Evolutionary conservation across 1,284 basidiomycete species (phyloP).

Genomic region (Dichomitus squalens): DNA sequence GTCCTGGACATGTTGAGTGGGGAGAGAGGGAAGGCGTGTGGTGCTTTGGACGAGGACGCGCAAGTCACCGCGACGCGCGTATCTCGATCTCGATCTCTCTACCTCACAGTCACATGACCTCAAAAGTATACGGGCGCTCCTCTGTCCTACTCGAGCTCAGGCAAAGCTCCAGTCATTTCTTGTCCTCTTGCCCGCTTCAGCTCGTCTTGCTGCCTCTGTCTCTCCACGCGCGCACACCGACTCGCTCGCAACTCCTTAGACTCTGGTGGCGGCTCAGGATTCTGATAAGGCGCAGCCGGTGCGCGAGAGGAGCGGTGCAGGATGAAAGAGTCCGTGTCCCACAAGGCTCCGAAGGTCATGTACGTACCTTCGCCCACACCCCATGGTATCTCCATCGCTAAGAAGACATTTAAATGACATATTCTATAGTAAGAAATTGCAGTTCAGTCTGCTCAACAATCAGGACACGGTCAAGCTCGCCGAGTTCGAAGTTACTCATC

Average conservation of each 20-base stretch:
- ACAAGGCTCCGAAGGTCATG: slow-evolving; percentile 93
- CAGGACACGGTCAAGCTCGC: slow-evolving; percentile 94
- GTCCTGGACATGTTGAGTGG: slow-evolving; percentile 71
- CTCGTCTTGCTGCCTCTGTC: background rate
- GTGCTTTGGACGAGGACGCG: slow-evolving; percentile 30
- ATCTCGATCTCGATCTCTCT: slow-evolving; percentile 18
- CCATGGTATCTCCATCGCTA: background rate
- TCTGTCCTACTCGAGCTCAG: too few relatives aligned
- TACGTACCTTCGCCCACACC: slow-evolving; percentile 42
- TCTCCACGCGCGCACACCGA: background rate
- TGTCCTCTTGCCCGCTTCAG: background rate
- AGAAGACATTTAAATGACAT: background rate
- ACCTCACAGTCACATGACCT: slow-evolving; percentile 12
- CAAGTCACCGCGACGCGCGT: slow-evolving; percentile 33
- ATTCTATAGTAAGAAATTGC: slow-evolving; percentile 80
- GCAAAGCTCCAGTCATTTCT: background rate
- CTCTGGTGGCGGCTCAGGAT: background rate
- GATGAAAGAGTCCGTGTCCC: slow-evolving; percentile 89
- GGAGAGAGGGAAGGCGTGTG: slow-evolving; percentile 13
- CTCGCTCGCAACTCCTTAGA: background rate
- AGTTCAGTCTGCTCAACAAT: slow-evolving; percentile 90
- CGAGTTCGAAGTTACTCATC: slow-evolving; percentile 92
- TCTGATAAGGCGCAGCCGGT: background rate
- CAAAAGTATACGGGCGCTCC: slow-evolving; percentile 8
- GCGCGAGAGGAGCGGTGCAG: slow-evolving; percentile 13